These are phyloP conservation scores for Ottelia alismoides DNA, from an alignment of 106 monocot genomes.

Conservation along the genomic window DNA sequence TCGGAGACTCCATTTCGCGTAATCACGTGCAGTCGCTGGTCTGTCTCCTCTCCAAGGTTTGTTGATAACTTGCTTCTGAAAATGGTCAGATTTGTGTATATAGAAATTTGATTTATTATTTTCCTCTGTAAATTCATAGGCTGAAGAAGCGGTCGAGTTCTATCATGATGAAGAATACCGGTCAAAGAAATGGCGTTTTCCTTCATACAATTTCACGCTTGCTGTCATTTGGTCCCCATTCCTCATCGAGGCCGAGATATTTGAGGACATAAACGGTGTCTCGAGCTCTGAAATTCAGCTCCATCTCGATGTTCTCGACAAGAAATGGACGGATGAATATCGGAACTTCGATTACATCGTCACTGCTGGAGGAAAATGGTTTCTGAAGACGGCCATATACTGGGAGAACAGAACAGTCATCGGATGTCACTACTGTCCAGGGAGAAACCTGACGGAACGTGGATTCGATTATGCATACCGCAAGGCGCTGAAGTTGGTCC, in stretches of 20 bases:
- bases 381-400: conserved; percentile 21
- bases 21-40: too few species aligned
- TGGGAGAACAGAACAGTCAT: conserved; percentile 24
- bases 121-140: too few species aligned
- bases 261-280: conserved; percentile 22
- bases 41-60: too few species aligned
- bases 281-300: conserved; percentile 10
- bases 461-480: conserved; percentile 26
- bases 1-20: conserved; percentile 51
- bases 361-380: conserved; percentile 36
- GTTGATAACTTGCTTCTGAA: too few species aligned
- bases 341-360: conserved; percentile 31
- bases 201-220: conserved; percentile 40
- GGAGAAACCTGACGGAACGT: conserved; percentile 19
- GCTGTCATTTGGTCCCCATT: conserved; percentile 48
- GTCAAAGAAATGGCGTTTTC: conserved; percentile 26
- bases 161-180: too few species aligned
- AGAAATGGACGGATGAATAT: conserved; percentile 25
- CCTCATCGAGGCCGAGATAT: conserved; percentile 25
- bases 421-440: too few species aligned
- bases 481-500: conserved; percentile 19
- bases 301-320: conserved; percentile 30
- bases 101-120: too few species aligned
- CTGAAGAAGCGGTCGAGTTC: too few species aligned
- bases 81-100: too few species aligned